Base-by-base conservation (phyloP, 1,284 basidiomycete genomes). In the Ganoderma resinaceum region DNA sequence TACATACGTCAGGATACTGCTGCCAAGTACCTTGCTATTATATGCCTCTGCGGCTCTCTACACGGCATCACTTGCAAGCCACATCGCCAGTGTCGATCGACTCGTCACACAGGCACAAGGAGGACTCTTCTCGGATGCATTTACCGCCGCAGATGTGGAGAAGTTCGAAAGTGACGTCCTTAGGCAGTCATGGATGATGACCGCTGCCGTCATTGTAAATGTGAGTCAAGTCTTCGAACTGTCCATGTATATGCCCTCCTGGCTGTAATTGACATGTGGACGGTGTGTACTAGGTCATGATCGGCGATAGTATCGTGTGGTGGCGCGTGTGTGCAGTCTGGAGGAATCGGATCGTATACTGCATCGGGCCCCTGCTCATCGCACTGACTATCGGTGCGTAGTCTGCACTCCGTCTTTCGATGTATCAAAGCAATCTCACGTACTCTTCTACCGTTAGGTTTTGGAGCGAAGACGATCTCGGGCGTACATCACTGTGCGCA, bases 181-280 rank as follows among this genome's bases (percentile, higher is more conserved):
- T 20, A 59, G 26, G 35, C 57, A 59, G 16, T 59, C 57, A 4
- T 59, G 57, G 57, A 59, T 59, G 57, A 59, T 59, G 57, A 59
- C 57, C 12, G 35, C 14, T 3, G 57, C 57, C 5, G 33, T 59
- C 35, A 20, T 8, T 18, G 11, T 59, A 11, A 59, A 59, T 26
- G 57, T 38, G 35, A 16, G 57, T 12, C n/a, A 35, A 43, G 18
- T 43, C 42, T 20, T 8, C n/a, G 42, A 20, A n/a, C n/a, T 43
- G 8, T 11, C 35, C 5, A 9, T 20, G 1, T 59, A 3, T 23
- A 4, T n/a, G n/a, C n/a, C n/a, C n/a, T 3, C 1, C 2, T 23
- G 35, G 12, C 6, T 59, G 35, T 12, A n/a, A 38, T 23, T 38
- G 18, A 59, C 57, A 2, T 38, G 5, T 9, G 18, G 1, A 4